Percentiles rank a stretch among this genome's conserved stretches.
Evolutionary conservation across 352 stramenopile species (phyloP).

Genomic region (Phytophthora capsici): DNA sequence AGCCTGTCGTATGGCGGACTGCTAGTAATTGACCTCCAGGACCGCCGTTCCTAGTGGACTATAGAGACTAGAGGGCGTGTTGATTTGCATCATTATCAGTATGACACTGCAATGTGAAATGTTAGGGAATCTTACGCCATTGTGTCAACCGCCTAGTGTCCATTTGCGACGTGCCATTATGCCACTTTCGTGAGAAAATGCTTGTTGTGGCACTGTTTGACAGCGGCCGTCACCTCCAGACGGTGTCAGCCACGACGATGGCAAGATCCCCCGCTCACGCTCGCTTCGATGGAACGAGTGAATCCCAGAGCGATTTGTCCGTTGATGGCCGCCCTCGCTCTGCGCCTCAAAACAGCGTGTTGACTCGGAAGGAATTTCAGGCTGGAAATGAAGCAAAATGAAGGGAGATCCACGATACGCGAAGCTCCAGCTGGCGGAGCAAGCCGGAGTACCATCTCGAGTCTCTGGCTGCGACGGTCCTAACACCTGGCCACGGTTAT

Average conservation of each 20-base stretch:
- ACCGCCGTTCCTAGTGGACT: not conserved
- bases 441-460: not conserved
- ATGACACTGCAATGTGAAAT: slow-evolving; percentile 2
- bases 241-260: slow-evolving; percentile 1
- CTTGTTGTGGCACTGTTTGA: slow-evolving; percentile 4
- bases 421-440: slow-evolving; percentile 13
- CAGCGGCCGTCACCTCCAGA: slow-evolving; percentile 3
- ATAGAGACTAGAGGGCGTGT: slow-evolving; percentile 12
- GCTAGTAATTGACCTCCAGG: slow-evolving; percentile 7
- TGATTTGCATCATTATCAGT: slow-evolving; percentile 8
- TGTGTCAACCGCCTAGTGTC: not conserved
- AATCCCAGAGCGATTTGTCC: slow-evolving; percentile 16
- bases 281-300: not conserved
- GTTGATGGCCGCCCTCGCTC: slow-evolving; percentile 13
- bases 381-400: not conserved
- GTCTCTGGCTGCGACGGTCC: slow-evolving; percentile 9
- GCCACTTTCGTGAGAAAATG: slow-evolving; percentile 7
- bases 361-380: slow-evolving; percentile 1
- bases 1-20: slow-evolving; percentile 13
- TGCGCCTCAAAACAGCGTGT: slow-evolving; percentile 13
- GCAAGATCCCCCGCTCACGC: slow-evolving; percentile 8
- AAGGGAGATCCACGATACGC: slow-evolving; percentile 6
- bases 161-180: slow-evolving; percentile 1
- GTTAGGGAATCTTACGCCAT: slow-evolving; percentile 2
- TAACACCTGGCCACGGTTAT: slow-evolving; percentile 1